These are phyloP conservation scores for Penicillium longicatenatum DNA, from an alignment of 495 filamentous ascomycete genomes.

Conservation along the genomic window DNA sequence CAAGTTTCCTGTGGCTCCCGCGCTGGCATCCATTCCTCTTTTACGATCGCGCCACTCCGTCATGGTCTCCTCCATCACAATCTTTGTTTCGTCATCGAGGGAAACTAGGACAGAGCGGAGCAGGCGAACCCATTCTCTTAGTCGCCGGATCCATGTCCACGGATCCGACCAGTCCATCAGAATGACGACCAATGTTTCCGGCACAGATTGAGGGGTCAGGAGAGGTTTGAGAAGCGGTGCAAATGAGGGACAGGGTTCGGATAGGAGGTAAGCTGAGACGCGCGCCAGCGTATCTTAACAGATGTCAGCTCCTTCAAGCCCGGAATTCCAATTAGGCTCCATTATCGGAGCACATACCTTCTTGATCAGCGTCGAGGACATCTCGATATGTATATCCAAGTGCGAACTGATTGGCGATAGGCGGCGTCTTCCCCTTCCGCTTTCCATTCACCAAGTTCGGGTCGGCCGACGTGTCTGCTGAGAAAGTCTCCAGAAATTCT, in stretches of 20 bases:
- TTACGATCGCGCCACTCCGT: conserved; percentile 55
- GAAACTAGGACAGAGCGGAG: conserved; percentile 73
- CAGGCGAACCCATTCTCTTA: conserved; percentile 85
- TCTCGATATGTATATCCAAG: conserved; percentile 95
- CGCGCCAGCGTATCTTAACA: conserved; percentile 81
- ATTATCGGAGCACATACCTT: conserved; percentile 55
- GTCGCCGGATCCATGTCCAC: conserved; percentile 86
- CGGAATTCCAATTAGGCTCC: neutral
- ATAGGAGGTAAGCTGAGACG: conserved; percentile 86
- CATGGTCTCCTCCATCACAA: conserved; percentile 84
- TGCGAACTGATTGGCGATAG: conserved; percentile 90
- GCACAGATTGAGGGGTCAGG: conserved; percentile 80
- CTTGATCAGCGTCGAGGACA: conserved; percentile 91
- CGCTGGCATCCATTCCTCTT: conserved; percentile 42
- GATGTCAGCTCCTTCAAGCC: neutral
- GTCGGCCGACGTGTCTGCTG: conserved; percentile 57
- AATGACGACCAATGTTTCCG: conserved; percentile 84
- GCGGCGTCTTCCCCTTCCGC: conserved; percentile 66
- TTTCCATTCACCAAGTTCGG: conserved; percentile 56
- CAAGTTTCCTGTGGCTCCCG: conserved; percentile 46
- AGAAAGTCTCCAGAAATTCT: conserved; percentile 84
- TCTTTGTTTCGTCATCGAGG: conserved; percentile 74
- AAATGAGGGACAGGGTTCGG: conserved; percentile 79
- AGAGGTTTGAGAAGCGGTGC: conserved; percentile 82
- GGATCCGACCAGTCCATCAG: conserved; percentile 91